phyloP scores from a whole-genome alignment of 2,329 filamentous ascomycete genomes.

The Neophaeococcomyces aloes region DNA sequence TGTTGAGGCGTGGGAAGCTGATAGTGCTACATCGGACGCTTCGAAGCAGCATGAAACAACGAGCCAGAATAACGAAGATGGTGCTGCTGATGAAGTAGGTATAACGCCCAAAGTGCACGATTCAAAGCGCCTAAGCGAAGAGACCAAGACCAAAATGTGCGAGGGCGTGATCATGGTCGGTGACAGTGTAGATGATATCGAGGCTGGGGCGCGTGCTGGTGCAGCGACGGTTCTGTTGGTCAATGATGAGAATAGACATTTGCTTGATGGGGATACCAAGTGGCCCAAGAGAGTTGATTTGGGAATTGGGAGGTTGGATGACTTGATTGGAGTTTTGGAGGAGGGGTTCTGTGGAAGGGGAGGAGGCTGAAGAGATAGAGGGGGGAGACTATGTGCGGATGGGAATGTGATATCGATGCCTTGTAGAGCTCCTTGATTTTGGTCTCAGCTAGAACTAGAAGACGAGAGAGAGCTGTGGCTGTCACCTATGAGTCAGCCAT shows the following conservation, averaged over 20 bases:
- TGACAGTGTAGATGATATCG: constrained; percentile 87
- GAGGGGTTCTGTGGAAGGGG: constrained; percentile 46
- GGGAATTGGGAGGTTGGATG: constrained; percentile 60
- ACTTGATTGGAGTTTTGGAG: constrained; percentile 65
- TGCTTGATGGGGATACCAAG: constrained; percentile 50
- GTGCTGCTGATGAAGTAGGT: neutral
- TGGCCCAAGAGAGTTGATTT: constrained; percentile 58
- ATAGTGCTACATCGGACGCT: too few species aligned
- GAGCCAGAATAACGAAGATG: too few species aligned
- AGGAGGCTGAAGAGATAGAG: neutral
- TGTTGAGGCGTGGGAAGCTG: constrained; percentile 15
- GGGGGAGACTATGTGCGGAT: too few species aligned
- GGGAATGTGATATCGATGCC: too few species aligned
- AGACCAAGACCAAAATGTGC: constrained; percentile 41
- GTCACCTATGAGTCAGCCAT: too few species aligned
- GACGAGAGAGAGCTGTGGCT: too few species aligned
- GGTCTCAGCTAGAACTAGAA: too few species aligned
- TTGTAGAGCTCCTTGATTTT: too few species aligned
- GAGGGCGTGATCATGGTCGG: constrained; percentile 37
- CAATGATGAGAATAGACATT: constrained; percentile 65
- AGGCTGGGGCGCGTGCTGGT: constrained; percentile 69
- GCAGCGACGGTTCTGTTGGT: constrained; percentile 81
- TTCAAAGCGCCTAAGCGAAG: constrained; percentile 7
- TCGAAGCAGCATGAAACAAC: too few species aligned
- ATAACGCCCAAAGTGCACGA: neutral